These are phyloP conservation scores for Phytophthora chlamydospora DNA, from an alignment of 352 stramenopile genomes.

Conservation along the genomic window DNA sequence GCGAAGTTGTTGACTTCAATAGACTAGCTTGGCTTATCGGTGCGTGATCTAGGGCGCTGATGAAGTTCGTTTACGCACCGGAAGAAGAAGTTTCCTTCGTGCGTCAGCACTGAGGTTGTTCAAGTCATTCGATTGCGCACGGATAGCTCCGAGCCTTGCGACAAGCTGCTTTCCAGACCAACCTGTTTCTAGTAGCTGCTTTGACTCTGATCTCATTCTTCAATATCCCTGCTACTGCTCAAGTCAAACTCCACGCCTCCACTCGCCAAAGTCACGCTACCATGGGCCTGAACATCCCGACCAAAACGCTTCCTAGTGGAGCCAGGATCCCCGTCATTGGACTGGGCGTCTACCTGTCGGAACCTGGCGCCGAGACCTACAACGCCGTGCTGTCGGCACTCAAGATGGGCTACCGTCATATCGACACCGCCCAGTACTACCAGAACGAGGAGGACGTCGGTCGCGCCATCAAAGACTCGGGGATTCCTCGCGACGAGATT, in stretches of 20 bases:
- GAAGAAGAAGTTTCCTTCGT: neutral
- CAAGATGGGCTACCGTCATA: constrained; percentile 83
- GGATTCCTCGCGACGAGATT: constrained; percentile 68
- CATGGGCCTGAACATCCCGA: constrained; percentile 27
- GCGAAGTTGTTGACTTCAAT: too few species aligned
- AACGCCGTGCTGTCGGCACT: constrained; percentile 57
- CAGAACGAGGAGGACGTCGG: constrained; percentile 88
- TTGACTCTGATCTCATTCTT: constrained; percentile 4
- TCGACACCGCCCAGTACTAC: constrained; percentile 89
- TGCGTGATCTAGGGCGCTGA: neutral
- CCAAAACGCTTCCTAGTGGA: constrained; percentile 49
- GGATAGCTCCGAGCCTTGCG: too few species aligned
- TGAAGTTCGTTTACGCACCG: constrained; percentile 10
- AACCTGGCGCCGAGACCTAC: constrained; percentile 57
- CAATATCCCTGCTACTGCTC: constrained; percentile 7
- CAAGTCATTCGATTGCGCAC: constrained; percentile 15
- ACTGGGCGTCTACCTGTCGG: constrained; percentile 61
- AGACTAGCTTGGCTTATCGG: neutral
- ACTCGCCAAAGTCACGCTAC: neutral
- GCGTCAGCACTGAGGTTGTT: constrained; percentile 5
- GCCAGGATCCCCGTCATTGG: constrained; percentile 48
- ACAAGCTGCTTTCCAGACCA: neutral
- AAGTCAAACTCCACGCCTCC: neutral
- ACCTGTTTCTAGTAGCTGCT: neutral
- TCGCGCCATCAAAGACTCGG: constrained; percentile 64